Evolutionary conservation across 768 basidiomycete species (phyloP).

Genomic region (Boletus coccyginus): DNA sequence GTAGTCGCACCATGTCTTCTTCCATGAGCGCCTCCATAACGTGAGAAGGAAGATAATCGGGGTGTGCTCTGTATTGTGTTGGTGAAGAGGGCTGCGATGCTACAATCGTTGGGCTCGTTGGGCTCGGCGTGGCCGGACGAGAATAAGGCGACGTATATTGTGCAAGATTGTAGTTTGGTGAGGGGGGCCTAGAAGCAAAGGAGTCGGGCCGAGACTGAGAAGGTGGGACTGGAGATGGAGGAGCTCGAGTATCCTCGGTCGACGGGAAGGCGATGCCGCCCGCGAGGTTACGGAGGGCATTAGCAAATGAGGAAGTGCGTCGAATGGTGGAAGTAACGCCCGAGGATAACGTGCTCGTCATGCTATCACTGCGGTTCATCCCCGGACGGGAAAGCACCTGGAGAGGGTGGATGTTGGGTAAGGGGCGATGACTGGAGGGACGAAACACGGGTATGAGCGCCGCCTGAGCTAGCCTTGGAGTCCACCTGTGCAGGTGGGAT

Average conservation of each 20-base stretch:
- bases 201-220: constrained; percentile 22
- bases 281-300: constrained; percentile 65
- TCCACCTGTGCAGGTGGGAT: constrained; percentile 43
- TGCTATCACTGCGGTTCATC: constrained; percentile 58
- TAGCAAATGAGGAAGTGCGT: constrained; percentile 80
- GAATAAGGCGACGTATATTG: constrained; percentile 78
- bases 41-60: constrained; percentile 66
- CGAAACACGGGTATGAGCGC: constrained; percentile 40
- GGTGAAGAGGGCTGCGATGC: constrained; percentile 32
- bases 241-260: constrained; percentile 48
- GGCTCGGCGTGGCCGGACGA: constrained; percentile 44
- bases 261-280: constrained; percentile 71
- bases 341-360: constrained; percentile 56
- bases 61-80: constrained; percentile 33
- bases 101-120: constrained; percentile 20
- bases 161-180: constrained; percentile 75
- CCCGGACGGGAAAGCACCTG: constrained; percentile 47
- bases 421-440: constrained; percentile 53
- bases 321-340: constrained; percentile 67
- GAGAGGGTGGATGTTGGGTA: constrained; percentile 43
- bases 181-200: constrained; percentile 65
- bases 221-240: constrained; percentile 33
- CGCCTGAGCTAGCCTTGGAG: constrained; percentile 27
- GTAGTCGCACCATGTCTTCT: constrained; percentile 90
- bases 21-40: constrained; percentile 90